These are phyloP conservation scores for Globisporangium orthogonon DNA, from an alignment of 352 stramenopile species.

Conservation along the genomic window DNA sequence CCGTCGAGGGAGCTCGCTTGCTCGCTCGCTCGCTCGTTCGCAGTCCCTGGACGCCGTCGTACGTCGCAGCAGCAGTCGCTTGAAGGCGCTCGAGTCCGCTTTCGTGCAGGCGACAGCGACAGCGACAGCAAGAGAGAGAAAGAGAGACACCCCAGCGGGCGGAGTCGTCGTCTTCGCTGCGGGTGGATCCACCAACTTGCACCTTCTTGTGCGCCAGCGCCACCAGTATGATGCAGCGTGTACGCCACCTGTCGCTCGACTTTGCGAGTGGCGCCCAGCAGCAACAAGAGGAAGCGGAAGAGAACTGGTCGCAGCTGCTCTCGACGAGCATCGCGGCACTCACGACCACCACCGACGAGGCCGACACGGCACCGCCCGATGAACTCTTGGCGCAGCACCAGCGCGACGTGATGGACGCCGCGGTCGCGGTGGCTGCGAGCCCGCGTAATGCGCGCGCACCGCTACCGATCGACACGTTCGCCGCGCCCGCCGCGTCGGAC, in stretches of 20 bases:
- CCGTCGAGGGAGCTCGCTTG: neutral
- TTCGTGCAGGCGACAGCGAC: neutral
- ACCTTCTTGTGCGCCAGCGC: neutral
- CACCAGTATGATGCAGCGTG: slow-evolving; percentile 32
- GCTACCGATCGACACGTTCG: slow-evolving; percentile 15
- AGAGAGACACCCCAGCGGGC: slow-evolving; percentile 16
- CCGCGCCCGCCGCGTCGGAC: neutral
- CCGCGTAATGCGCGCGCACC: neutral
- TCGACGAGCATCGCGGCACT: slow-evolving; percentile 60
- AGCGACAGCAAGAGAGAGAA: neutral
- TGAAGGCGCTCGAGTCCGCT: neutral
- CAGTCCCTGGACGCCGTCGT: neutral
- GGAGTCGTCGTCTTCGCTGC: slow-evolving; percentile 16
- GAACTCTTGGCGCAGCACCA: slow-evolving; percentile 17
- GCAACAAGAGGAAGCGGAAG: slow-evolving; percentile 13
- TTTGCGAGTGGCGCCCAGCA: slow-evolving; percentile 28
- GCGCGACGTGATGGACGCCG: slow-evolving; percentile 13
- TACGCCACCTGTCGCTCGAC: slow-evolving; percentile 57
- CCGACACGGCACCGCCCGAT: slow-evolving; percentile 1
- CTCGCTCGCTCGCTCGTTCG: too few species aligned
- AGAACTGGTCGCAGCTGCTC: slow-evolving; percentile 59
- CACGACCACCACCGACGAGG: slow-evolving; percentile 32
- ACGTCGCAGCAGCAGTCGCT: neutral
- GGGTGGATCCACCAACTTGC: slow-evolving; percentile 10
- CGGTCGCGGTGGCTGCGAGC: slow-evolving; percentile 13